Evolutionary conservation across 306 rosid genomes (phyloP).

Genomic region (Inga leiocalycina): DNA sequence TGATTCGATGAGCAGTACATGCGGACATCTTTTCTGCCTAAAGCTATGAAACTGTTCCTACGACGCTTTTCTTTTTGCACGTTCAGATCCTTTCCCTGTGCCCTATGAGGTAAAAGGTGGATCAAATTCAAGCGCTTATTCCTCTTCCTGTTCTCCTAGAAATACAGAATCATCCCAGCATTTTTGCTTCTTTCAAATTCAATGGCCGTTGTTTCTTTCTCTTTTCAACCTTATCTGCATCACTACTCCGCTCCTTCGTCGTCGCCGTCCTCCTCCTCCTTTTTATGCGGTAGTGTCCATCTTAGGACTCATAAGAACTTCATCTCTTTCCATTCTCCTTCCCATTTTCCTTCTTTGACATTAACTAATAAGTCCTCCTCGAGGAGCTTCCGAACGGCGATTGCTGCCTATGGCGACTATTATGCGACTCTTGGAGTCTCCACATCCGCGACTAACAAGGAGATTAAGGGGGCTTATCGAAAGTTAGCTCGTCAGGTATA

Average conservation of each 20-base stretch:
- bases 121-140: constrained; percentile 12
- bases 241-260: constrained; percentile 30
- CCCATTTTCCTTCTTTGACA: constrained; percentile 22
- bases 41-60: no score
- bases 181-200: constrained; percentile 21
- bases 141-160: constrained; percentile 17
- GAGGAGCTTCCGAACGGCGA: constrained; percentile 53
- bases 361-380: constrained; percentile 32
- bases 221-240: constrained; percentile 49
- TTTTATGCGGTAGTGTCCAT: constrained; percentile 48
- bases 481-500: constrained; percentile 95
- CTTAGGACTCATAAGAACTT: constrained; percentile 51
- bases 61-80: neutral
- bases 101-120: constrained; percentile 27
- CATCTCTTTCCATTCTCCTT: constrained; percentile 41
- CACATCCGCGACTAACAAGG: constrained; percentile 79
- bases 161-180: constrained; percentile 9
- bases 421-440: constrained; percentile 84
- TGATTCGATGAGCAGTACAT: constrained; percentile 28
- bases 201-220: constrained; percentile 70
- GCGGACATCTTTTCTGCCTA: neutral
- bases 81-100: neutral
- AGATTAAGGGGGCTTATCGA: constrained; percentile 94
- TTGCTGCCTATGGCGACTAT: constrained; percentile 81
- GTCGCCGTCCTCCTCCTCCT: constrained; percentile 2